Conservation (phyloP, 2,329 filamentous ascomycete genomes). For the Talaromyces piceae region DNA sequence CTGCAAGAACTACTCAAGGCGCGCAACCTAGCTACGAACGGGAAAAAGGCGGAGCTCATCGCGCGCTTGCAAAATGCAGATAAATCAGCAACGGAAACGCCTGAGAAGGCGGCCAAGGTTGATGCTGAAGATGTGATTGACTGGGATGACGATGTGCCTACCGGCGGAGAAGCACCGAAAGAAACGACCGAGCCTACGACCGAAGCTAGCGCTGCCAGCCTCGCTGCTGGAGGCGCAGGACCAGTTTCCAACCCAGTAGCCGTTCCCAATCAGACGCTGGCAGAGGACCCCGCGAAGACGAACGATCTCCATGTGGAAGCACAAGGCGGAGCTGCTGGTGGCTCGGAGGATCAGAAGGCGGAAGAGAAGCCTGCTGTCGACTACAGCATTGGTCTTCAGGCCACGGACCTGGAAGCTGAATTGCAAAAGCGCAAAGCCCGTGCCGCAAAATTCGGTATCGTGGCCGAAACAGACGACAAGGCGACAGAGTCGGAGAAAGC, state of each 20-base stretch:
- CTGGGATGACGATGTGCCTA: conserved; percentile 35
- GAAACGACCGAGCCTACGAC: conserved; percentile 23
- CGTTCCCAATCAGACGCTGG: conserved; percentile 34
- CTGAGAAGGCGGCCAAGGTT: conserved; percentile 18
- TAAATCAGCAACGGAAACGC: conserved; percentile 10
- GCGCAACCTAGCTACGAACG: conserved; percentile 39
- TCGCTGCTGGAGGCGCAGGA: conserved; percentile 32
- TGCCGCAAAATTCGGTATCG: conserved; percentile 42
- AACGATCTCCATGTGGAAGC: conserved; percentile 31
- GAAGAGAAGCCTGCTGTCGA: conserved; percentile 30
- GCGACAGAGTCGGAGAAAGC: conserved; percentile 38
- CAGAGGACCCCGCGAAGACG: conserved; percentile 30
- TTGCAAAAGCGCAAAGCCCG: conserved; percentile 42
- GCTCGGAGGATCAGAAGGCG: conserved; percentile 14
- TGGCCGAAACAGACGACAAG: conserved; percentile 32
- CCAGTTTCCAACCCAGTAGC: conserved; percentile 31
- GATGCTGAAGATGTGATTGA: conserved; percentile 39
- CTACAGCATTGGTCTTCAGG: conserved; percentile 36
- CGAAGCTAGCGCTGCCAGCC: conserved; percentile 24
- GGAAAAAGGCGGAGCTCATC: conserved; percentile 45
- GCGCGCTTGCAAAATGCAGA: conserved; percentile 42
- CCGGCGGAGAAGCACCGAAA: conserved; percentile 20
- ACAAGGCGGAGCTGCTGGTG: conserved; percentile 15
- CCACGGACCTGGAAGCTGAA: conserved; percentile 39
- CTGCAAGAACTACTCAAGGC: conserved; percentile 44